Base-by-base conservation (phyloP, 768 basidiomycete species). In the Flagelloscypha sp. region DNA sequence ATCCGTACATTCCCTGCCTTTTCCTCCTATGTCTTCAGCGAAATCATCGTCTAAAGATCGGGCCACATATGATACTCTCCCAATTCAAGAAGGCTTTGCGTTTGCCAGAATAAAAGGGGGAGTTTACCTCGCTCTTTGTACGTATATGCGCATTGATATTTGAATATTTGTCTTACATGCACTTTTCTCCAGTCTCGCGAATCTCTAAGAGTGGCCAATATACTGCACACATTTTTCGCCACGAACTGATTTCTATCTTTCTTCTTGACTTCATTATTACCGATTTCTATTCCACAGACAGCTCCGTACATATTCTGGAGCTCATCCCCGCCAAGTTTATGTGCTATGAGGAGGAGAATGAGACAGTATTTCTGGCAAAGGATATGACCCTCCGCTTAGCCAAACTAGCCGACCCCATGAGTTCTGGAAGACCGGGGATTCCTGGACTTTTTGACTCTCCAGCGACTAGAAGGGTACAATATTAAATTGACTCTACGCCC, bases 91-190 rank as follows among this genome's bases (percentile, higher is more conserved):
- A 49, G 3, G 83, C 76, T 81, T 73, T 74, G 66, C 73, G 59
- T 65, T 70, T 62, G 56, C 76, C 61, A 52, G 78, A 66, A 41
- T 76, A 57, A 50, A 66, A 56, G 53, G 77, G 62, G 54, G 71
- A 65, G 55, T 67, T 65, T 53, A 61, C 53, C 57, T 76, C 48
- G 54, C 89, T 72, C 87, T 76, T 74, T 61, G 76, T 73, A 41
- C 69, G 87, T 59, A 18, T 28, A 15, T n/a, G n/a, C 22, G 25
- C 16, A 7, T 24, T 22, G 13, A 9, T 9, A 27, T 13, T 27
- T 12, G 20, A 24, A 15, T 19, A 27, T 24, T 30, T 27, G 37
- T 20, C 41, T 30, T 36, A 12, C 16, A 21, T 36, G 12, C 35
- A 23, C 31, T n/a, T 41, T 37, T 33, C 27, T 25, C 13, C 18